Evolutionary conservation across 305 asterid species (phyloP), one percentile per base, ranked within the genome.

Genomic region (Solanum hybrid): DNA sequence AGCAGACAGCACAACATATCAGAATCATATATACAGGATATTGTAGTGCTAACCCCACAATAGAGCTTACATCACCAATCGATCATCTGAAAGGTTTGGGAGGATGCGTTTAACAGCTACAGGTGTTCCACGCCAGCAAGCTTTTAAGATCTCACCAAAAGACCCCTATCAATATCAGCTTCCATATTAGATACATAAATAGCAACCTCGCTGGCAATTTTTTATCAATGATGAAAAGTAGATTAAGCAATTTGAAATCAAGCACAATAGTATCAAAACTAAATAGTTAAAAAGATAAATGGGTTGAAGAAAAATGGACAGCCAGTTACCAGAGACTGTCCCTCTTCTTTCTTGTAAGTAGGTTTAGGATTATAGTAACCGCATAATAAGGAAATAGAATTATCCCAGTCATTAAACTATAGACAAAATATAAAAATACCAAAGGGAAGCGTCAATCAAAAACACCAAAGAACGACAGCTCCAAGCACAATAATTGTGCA

Each of bases 101-200:
- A 97, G 99, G 88, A 96, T 97, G 90, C 99, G 98, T 90, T 96
- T 97, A 91, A 97, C 93, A 92, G 99, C 99, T 22, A 96, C 99
- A 20, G 98, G 99, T 90, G 99, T 97, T 90, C 99, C 99, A 89
- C 98, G 95, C 99, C 99, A 97, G 91, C 88, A 87, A 88, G 98
- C 99, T 93, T 94, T 97, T 72, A 97, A 88, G 92, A 97, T 97
- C 98, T 97, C 99, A 78, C 99, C 99, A 88, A 98, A 98, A 79
- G 99, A 96, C 87, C 99, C 99, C 99, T 97, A 90, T 38, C 81
- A 94, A 89, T 86, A 94, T 89, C 90, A 91, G 85, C 90, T 73
- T 31, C 88, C 82, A 89, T 90, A 69, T 40, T 84, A 84, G 75
- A 84, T 84, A 51, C 75, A 84, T 20, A 82, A 82, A 51, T 51